phyloP scores from a whole-genome alignment of 1,139 yeast species.

The Magnusiomyces starmeri region DNA sequence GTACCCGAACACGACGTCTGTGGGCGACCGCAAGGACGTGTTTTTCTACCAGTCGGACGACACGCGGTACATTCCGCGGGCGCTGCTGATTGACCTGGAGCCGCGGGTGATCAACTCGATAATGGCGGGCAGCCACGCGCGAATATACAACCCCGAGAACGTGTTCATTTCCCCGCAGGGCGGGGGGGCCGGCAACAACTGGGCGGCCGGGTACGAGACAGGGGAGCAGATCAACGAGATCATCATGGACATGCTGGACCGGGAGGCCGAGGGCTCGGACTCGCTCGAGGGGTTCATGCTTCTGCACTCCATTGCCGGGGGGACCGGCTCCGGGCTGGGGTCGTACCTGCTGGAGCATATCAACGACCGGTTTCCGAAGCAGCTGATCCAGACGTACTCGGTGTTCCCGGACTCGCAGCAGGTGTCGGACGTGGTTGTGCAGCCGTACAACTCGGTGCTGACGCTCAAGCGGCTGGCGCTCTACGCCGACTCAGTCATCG shows the following conservation, averaged over 20 bases:
- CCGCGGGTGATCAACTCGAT: slow-evolving; percentile 80
- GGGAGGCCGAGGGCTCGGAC: slow-evolving; percentile 89
- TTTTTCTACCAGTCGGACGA: slow-evolving; percentile 78
- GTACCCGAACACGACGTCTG: slow-evolving; percentile 28
- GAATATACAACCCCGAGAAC: slow-evolving; percentile 79
- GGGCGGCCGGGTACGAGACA: slow-evolving; percentile 85
- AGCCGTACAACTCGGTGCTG: slow-evolving; percentile 84
- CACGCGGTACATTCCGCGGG: slow-evolving; percentile 77
- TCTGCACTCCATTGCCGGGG: slow-evolving; percentile 96
- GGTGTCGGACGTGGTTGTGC: slow-evolving; percentile 91
- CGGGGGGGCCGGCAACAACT: slow-evolving; percentile 80
- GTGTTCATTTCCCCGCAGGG: slow-evolving; percentile 74
- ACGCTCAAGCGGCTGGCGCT: slow-evolving; percentile 77
- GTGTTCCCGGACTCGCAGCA: slow-evolving; percentile 71
- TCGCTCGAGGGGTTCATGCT: slow-evolving; percentile 84
- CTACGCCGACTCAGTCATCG: slow-evolving; percentile 76
- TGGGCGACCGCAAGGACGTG: slow-evolving; percentile 70
- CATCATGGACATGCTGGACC: slow-evolving; percentile 72
- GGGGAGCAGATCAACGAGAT: slow-evolving; percentile 67
- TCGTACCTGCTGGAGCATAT: slow-evolving; percentile 70
- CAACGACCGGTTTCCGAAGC: slow-evolving; percentile 76
- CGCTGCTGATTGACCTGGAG: slow-evolving; percentile 78
- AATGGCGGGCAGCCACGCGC: slow-evolving; percentile 43
- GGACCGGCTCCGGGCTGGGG: slow-evolving; percentile 96
- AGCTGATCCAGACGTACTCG: slow-evolving; percentile 75